Evolutionary conservation across 305 asterid genomes (phyloP).

Genomic region (Solanum hybrid): DNA sequence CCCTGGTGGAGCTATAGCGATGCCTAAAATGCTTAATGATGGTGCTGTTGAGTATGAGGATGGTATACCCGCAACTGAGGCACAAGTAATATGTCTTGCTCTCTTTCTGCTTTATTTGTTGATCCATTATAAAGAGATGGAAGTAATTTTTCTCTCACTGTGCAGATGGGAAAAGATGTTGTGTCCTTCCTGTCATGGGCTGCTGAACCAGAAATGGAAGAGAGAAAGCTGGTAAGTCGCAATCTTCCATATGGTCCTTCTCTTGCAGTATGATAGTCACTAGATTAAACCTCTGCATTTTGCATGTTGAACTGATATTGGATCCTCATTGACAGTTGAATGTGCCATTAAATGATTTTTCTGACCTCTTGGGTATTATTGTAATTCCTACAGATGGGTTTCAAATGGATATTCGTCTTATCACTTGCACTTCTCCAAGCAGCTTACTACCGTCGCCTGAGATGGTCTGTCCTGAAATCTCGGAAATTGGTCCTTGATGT

Average conservation of each 20-base stretch:
- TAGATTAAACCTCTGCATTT: neutral
- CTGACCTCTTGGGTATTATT: neutral
- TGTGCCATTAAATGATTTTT: neutral
- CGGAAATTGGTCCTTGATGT: slow-evolving; percentile 83
- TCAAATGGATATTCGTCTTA: slow-evolving; percentile 86
- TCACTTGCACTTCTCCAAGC: slow-evolving; percentile 93
- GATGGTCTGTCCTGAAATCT: slow-evolving; percentile 82
- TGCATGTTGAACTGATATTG: neutral
- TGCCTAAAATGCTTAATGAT: slow-evolving; percentile 92
- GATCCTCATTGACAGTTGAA: neutral
- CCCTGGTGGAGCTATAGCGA: slow-evolving; percentile 91
- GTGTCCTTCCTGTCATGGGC: slow-evolving; percentile 83
- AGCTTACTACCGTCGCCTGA: slow-evolving; percentile 72
- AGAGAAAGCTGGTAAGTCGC: slow-evolving; percentile 69
- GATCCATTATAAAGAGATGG: neutral
- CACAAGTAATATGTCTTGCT: slow-evolving; percentile 41
- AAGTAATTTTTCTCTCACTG: neutral
- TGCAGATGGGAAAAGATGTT: slow-evolving; percentile 86
- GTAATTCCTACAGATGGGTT: slow-evolving; percentile 60
- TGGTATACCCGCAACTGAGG: slow-evolving; percentile 81
- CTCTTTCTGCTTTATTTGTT: neutral
- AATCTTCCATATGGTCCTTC: neutral
- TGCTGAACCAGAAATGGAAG: slow-evolving; percentile 97
- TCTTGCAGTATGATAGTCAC: neutral
- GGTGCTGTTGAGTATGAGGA: slow-evolving; percentile 88